Base-by-base conservation (phyloP, 495 filamentous ascomycete genomes). In the Aspergillus coremiiformis region DNA sequence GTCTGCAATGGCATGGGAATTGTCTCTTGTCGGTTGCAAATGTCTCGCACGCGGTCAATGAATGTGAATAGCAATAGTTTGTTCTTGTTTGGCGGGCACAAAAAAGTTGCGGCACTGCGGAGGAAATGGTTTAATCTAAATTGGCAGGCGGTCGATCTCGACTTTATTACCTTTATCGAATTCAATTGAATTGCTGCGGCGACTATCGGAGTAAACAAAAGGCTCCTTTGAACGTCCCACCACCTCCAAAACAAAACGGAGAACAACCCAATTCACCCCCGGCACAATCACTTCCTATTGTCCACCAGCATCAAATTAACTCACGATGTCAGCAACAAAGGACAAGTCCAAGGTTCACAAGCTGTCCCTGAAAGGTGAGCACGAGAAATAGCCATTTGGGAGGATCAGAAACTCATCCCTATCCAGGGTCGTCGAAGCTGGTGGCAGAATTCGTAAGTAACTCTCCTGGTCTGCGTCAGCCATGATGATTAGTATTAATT, bases 291-390 rank as follows among this genome's bases (percentile, higher is more conserved):
- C n/a, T n/a, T n/a, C n/a, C n/a, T n/a, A n/a, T 6, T 33, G 2
- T 22, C 20, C 5, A 15, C 1, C 8, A 6, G 39, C 39, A 39
- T 39, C 39, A 19, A 22, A 35, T 49, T n/a, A 42, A 29, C 32
- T 45, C 63, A 62, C 23, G 24, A 72, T 73, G 70, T 57, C 70
- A n/a, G 56, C 71, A 23, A 76, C 84, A 49, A 89, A 90, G 61
- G 89, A 94, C 56, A 94, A 92, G 61, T 88, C 90, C 43, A 95
- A 94, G 69, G 81, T 88, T 32, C 92, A 96, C 76, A 96, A 92
- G 73, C 80, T 98, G 51, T 89, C 90, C 32, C 77, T 96, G 47
- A 94, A 92, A 78, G 92, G 92, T 84, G 52, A 47, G 67, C 22
- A 35, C 11, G 11, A 11, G 27, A 21, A 1, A 20, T 35, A 15